These are phyloP conservation scores for Myxozyma udenii DNA, from an alignment of 805 yeast species.

Conservation along the genomic window DNA sequence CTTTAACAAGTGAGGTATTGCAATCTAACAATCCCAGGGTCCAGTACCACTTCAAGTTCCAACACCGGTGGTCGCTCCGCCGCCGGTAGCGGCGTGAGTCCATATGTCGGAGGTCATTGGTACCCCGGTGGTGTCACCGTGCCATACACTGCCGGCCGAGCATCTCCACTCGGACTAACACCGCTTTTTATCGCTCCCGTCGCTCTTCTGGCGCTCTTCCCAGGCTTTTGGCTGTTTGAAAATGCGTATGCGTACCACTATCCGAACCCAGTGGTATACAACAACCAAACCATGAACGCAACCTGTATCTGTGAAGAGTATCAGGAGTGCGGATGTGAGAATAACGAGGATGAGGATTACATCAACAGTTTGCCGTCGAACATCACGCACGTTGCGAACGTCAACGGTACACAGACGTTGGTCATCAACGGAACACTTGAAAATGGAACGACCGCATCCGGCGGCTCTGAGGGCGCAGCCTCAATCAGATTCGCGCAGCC, in stretches of 20 bases:
- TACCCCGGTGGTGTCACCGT: slow-evolving; percentile 17
- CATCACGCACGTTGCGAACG: background rate
- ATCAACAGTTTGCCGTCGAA: slow-evolving; percentile 11
- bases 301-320: slow-evolving; percentile 19
- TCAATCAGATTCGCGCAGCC: background rate
- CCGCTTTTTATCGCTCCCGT: slow-evolving; percentile 8
- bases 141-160: slow-evolving; percentile 14
- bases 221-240: slow-evolving; percentile 11
- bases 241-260: slow-evolving; percentile 15
- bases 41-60: slow-evolving; percentile 2
- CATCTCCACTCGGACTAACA: slow-evolving; percentile 5
- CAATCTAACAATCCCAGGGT: background rate
- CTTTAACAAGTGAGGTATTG: background rate
- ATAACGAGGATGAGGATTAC: slow-evolving; percentile 11
- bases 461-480: background rate
- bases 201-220: slow-evolving; percentile 4
- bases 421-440: slow-evolving; percentile 20
- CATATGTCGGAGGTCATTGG: slow-evolving; percentile 16
- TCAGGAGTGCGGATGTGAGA: slow-evolving; percentile 18
- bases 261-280: slow-evolving; percentile 4
- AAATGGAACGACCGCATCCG: slow-evolving; percentile 20
- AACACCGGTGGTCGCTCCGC: slow-evolving; percentile 12
- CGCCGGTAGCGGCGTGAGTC: slow-evolving; percentile 10
- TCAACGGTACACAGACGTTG: slow-evolving; percentile 12
- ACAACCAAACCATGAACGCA: slow-evolving; percentile 7